A percentile compares a stretch with the other conserved stretches of the same genome.
These are phyloP conservation scores for Pelargonium australe DNA, from an alignment of 441 rosid species.

Conservation along the genomic window DNA sequence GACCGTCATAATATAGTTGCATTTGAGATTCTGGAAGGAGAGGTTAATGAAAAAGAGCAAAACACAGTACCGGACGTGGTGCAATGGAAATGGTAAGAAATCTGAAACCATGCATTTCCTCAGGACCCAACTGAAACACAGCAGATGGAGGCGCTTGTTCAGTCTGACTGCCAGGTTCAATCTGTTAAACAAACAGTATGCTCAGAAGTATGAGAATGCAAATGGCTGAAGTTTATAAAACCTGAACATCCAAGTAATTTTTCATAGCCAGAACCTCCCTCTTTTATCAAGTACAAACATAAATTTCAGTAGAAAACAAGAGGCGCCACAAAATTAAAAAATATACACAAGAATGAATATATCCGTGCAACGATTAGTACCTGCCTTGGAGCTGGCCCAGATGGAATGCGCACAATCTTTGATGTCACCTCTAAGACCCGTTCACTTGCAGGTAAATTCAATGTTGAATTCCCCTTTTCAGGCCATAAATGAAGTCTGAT, in stretches of 20 bases:
- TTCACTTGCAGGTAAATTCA: conserved; percentile 48
- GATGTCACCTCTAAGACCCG: conserved; percentile 78
- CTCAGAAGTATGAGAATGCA: conserved; percentile 17
- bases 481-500: conserved; percentile 94
- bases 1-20: conserved; percentile 10
- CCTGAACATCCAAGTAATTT: conserved; percentile 7
- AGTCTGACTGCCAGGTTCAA: conserved; percentile 97
- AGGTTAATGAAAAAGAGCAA: conserved; percentile 6
- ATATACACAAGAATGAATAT: conserved; percentile 1
- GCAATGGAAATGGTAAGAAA: conserved; percentile 91
- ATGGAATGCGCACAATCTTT: conserved; percentile 90
- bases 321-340: conserved; percentile 3
- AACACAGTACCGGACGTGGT: conserved; percentile 72
- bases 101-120: conserved; percentile 76
- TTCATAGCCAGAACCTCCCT: neutral
- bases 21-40: conserved; percentile 9
- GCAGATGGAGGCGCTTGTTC: conserved; percentile 99
- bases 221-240: conserved; percentile 13
- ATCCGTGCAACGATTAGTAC: conserved; percentile 35
- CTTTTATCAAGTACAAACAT: neutral
- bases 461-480: conserved; percentile 50
- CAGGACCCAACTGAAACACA: conserved; percentile 60
- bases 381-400: conserved; percentile 93
- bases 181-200: conserved; percentile 38
- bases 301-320: neutral